Evolutionary conservation across 495 filamentous ascomycete species (phyloP).

Genomic region (Aspergillus leporis): DNA sequence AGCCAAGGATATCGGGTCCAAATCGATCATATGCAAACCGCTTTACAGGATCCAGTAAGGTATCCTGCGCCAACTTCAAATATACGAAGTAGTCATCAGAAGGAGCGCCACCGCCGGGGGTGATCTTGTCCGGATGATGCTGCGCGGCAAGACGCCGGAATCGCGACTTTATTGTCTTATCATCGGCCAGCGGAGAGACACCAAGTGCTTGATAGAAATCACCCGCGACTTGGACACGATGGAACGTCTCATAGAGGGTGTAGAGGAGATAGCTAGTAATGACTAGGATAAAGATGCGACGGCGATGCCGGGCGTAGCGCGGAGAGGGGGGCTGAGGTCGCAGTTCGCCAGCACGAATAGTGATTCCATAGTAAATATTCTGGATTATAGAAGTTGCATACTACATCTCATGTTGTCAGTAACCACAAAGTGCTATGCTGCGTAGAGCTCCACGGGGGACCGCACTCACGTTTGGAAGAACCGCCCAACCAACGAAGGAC

Average conservation of each 20-base stretch:
- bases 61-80: conserved; percentile 81
- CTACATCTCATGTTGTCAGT: conserved; percentile 36
- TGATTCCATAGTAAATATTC: conserved; percentile 80
- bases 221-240: conserved; percentile 65
- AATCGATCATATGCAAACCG: conserved; percentile 94
- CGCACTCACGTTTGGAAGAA: conserved; percentile 71
- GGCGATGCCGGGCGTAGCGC: conserved; percentile 68
- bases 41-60: conserved; percentile 72
- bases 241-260: conserved; percentile 91
- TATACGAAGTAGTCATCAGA: conserved; percentile 71
- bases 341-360: conserved; percentile 87
- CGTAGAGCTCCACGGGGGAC: conserved; percentile 1
- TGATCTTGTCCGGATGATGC: conserved; percentile 87
- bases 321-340: conserved; percentile 72
- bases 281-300: conserved; percentile 78
- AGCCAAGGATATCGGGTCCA: conserved; percentile 70
- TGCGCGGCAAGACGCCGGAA: conserved; percentile 83
- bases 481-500: conserved; percentile 77
- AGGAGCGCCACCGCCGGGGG: conserved; percentile 22
- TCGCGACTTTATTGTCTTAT: conserved; percentile 75
- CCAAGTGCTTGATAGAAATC: conserved; percentile 78
- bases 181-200: conserved; percentile 65
- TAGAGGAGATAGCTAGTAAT: conserved; percentile 83
- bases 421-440: conserved; percentile 1
- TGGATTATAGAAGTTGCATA: conserved; percentile 79